A percentile compares a stretch with the other conserved stretches of the same genome.
phyloP scores from a whole-genome alignment of 2,329 filamentous ascomycete species.

The Incumbomyces lentus region DNA sequence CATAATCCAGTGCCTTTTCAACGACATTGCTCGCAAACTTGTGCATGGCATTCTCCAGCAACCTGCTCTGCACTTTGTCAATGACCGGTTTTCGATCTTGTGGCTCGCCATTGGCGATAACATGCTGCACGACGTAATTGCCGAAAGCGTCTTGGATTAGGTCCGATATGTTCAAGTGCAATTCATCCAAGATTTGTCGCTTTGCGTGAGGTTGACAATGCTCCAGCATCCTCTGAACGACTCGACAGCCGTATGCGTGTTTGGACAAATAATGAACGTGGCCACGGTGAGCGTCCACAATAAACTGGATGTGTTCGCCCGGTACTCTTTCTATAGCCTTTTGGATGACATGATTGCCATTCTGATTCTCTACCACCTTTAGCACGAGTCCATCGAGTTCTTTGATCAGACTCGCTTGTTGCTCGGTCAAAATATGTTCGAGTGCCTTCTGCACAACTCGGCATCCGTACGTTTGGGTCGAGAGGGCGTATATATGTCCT shows the following conservation, averaged over 20 bases:
- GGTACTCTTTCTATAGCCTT: constrained; percentile 80
- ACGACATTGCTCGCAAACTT: constrained; percentile 97
- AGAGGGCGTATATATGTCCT: constrained; percentile 68
- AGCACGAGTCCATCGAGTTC: constrained; percentile 80
- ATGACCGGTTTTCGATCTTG: constrained; percentile 67
- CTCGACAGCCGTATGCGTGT: constrained; percentile 80
- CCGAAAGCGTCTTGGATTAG: constrained; percentile 83
- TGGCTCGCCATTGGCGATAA: constrained; percentile 66
- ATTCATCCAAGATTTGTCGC: constrained; percentile 62
- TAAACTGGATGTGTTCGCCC: constrained; percentile 68
- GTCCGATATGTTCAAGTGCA: constrained; percentile 59
- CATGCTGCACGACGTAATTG: constrained; percentile 92
- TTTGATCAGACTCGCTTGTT: constrained; percentile 72
- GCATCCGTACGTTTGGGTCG: constrained; percentile 84
- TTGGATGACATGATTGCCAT: constrained; percentile 94
- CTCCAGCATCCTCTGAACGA: constrained; percentile 87
- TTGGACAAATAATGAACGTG: constrained; percentile 64
- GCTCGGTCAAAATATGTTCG: constrained; percentile 81
- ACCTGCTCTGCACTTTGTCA: constrained; percentile 57
- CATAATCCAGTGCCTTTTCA: constrained; percentile 75
- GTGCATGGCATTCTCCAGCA: constrained; percentile 75
- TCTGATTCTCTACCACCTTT: constrained; percentile 71
- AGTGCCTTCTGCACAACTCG: constrained; percentile 94
- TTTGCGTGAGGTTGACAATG: constrained; percentile 64
- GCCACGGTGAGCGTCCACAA: constrained; percentile 68